Evolutionary conservation across 2,329 filamentous ascomycete species (phyloP).

Genomic region (Pleomassaria siparia): DNA sequence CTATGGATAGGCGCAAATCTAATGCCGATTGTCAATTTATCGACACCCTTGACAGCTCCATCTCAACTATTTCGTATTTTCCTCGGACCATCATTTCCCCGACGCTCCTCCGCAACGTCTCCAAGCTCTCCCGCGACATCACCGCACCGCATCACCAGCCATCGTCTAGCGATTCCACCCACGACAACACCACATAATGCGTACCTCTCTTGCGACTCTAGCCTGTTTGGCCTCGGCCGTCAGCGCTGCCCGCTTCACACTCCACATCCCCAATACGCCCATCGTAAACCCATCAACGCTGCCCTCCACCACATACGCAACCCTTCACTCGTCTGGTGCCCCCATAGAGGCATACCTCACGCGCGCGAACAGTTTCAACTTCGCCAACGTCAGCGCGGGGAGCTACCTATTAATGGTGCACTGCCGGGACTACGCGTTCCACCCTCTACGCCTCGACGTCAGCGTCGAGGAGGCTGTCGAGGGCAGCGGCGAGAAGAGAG

Average conservation of each 20-base stretch:
- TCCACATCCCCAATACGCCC: slow-evolving; percentile 53
- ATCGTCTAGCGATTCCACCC: not conserved
- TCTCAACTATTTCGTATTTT: no score
- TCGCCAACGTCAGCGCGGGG: slow-evolving; percentile 68
- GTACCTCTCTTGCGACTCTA: slow-evolving; percentile 39
- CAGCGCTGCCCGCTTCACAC: slow-evolving; percentile 50
- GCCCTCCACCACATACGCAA: slow-evolving; percentile 62
- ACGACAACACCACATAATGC: slow-evolving; percentile 20
- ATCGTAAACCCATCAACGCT: slow-evolving; percentile 51
- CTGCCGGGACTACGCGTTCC: slow-evolving; percentile 72
- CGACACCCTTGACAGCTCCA: no score
- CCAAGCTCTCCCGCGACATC: not conserved
- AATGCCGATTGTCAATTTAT: no score
- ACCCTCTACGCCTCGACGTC: slow-evolving; percentile 79
- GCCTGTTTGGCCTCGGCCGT: slow-evolving; percentile 46
- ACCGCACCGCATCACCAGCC: slow-evolving; percentile 1
- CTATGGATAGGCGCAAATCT: no score
- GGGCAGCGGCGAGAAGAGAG: slow-evolving; percentile 33
- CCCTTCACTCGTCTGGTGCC: slow-evolving; percentile 61
- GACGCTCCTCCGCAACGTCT: no score
- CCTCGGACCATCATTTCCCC: no score
- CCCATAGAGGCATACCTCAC: slow-evolving; percentile 65
- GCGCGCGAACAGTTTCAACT: slow-evolving; percentile 70
- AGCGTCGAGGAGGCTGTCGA: slow-evolving; percentile 29
- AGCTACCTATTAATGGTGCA: slow-evolving; percentile 84